Conservation (phyloP, 1,284 basidiomycete genomes). For the Sanghuangporus baumii region DNA sequence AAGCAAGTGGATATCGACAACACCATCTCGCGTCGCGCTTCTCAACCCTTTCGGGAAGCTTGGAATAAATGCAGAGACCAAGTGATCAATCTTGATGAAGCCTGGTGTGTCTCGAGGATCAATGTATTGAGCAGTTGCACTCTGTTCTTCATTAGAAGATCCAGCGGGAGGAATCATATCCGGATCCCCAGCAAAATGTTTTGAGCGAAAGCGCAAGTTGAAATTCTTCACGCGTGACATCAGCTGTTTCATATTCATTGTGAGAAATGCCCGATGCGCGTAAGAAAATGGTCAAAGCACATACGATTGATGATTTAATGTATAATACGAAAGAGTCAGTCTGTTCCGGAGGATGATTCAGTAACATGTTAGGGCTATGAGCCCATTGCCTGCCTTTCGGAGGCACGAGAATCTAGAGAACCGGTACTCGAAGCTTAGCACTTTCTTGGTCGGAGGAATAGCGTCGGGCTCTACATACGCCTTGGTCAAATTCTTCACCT, state of each 20-base stretch:
- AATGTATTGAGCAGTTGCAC: constrained; percentile 28
- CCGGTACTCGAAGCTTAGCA: constrained; percentile 18
- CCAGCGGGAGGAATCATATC: constrained; percentile 29
- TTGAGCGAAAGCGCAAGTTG: constrained; percentile 59
- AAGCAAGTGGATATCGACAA: constrained; percentile 63
- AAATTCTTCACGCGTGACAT: constrained; percentile 68
- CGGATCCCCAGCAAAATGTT: constrained; percentile 50
- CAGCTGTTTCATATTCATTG: constrained; percentile 25
- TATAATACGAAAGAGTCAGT: constrained; percentile 73
- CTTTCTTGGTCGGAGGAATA: background rate
- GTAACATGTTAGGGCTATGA: constrained; percentile 51
- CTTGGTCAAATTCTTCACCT: constrained; percentile 52
- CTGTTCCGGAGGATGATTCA: constrained; percentile 54
- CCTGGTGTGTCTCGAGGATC: constrained; percentile 55
- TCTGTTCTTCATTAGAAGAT: constrained; percentile 28
- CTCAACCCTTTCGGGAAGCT: constrained; percentile 54
- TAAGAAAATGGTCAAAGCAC: background rate
- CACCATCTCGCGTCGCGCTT: constrained; percentile 48
- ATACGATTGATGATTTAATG: constrained; percentile 54
- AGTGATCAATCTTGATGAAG: constrained; percentile 60
- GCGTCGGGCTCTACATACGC: constrained; percentile 35
- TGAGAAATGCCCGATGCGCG: background rate
- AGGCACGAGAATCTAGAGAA: constrained; percentile 41
- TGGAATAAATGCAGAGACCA: constrained; percentile 48
- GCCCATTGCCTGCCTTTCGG: constrained; percentile 64